These are phyloP conservation scores for Petrea volubilis DNA, from an alignment of 257 asterid genomes.

Conservation along the genomic window DNA sequence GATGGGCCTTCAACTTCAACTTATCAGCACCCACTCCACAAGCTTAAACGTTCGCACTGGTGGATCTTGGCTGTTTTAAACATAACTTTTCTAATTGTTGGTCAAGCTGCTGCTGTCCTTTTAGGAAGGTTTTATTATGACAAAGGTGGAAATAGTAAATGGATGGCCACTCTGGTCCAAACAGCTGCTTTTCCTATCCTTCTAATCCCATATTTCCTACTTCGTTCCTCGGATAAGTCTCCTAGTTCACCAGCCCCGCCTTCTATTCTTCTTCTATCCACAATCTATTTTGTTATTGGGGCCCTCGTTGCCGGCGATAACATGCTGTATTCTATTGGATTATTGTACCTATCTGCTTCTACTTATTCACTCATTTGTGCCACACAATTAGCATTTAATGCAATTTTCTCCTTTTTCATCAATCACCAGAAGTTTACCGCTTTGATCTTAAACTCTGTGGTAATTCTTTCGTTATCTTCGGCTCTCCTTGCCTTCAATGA, in stretches of 20 bases:
- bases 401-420: constrained; percentile 73
- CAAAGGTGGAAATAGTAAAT: constrained; percentile 82
- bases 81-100: constrained; percentile 62
- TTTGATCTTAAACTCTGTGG: constrained; percentile 70
- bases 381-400: constrained; percentile 77
- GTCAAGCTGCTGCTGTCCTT: constrained; percentile 76
- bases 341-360: constrained; percentile 86
- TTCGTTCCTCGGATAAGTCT: constrained; percentile 40
- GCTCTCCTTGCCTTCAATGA: constrained; percentile 66
- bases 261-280: constrained; percentile 30
- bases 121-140: constrained; percentile 80
- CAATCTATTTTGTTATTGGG: constrained; percentile 60
- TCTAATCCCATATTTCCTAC: constrained; percentile 54
- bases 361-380: constrained; percentile 94
- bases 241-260: constrained; percentile 35
- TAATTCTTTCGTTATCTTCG: constrained; percentile 69
- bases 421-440: constrained; percentile 70
- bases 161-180: constrained; percentile 86
- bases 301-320: constrained; percentile 72
- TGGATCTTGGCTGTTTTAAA: constrained; percentile 67
- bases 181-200: constrained; percentile 85
- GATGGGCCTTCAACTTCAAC: constrained; percentile 37
- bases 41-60: constrained; percentile 58
- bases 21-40: constrained; percentile 35
- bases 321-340: constrained; percentile 79